Base-by-base conservation (phyloP, 768 basidiomycete species). In the Phanerochaete sordida region DNA sequence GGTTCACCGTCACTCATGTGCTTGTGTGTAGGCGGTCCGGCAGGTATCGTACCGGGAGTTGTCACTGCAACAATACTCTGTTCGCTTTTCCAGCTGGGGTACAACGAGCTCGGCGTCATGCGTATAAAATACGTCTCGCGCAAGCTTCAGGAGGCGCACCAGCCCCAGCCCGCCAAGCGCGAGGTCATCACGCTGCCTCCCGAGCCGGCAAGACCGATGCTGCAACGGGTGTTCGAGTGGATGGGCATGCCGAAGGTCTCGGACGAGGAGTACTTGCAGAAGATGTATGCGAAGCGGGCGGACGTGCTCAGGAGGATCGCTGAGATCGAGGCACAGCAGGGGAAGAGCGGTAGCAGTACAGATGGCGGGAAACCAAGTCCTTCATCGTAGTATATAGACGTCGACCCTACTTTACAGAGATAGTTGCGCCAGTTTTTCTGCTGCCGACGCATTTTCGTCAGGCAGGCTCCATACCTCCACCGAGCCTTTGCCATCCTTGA, bases 201-300 rank as follows among this genome's bases (percentile, higher is more conserved):
- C 24, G 11, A 54, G 24, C 53, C 33, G 1, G 19, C 53, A 9
- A 54, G 62, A 58, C 62, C 79, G 7, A 60, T 75, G 16, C 66
- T 70, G 21, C 75, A 83, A 49, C 75, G 76, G 11, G 60, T 86
- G 3, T 64, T 86, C 60, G 65, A 64, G 19, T 45, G 72, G 4
- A 63, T 90, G 39, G 84, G 88, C 1, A 68, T 91, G 23, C 75
- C 74, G 33, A 79, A 75, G 53, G 67, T 94, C 3, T 80, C 90
- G 6, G 85, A 94, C 63, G 87, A 93, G 50, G 87, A 89, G 62
- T 91, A 91, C 64, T 64, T 93, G 54, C 69, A 70, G 28, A 81
- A 79, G 60, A 68, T 93, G 67, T 84, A 80, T 68, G 75, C 74
- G 55, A 79, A 85, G 49, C 78, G 88, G 63, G 81, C 83, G 3